Evolutionary conservation across 1,139 yeast genomes (phyloP), one percentile per base, ranked within the genome.

Genomic region (Yamadazyma friedrichii): DNA sequence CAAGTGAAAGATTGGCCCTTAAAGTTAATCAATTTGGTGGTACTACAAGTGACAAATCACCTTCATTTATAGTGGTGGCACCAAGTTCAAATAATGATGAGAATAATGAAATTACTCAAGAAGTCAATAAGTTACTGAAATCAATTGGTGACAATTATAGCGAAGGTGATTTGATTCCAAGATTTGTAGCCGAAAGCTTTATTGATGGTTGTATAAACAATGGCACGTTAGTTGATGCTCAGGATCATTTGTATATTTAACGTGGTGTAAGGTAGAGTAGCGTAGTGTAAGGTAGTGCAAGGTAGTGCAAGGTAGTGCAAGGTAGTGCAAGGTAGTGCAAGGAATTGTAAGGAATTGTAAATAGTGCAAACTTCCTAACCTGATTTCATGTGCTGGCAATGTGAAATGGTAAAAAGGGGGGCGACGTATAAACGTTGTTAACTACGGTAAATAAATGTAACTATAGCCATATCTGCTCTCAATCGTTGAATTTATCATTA

Each of bases 221-320:
- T 34, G 61, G 64, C 4, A 54, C 52, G 4, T 55, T 77, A 30
- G 79, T 72, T 3, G 82, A 80, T 45, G 75, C 80, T 3, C 73
- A 66, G 39, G 73, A 67, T 48, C 51, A 51, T 37, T 35, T 35
- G 6, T 34, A 20, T 20, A 20, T 20, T 20, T 20, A 20, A 34
- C 22, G 9, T 27, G 9, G 11, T 25, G 11, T 25, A 25, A 25
- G 4, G 4, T 10, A 25, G 28, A 8, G 28, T 10, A 11, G 9
- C 4, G 12, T 9, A 25, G 28, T 10, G 28, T 10, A 11, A 25
- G n/a, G 9, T 6, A 22, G 25, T 6, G 25, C 6, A 9, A 22
- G 25, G 9, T 6, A 22, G 25, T 6, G 25, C 6, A 9, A 22
- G 25, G 9, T 6, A 22, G 25, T 6, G 25, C 6, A 9, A 22